Evolutionary conservation across 352 stramenopile species (phyloP).

Genomic region (Pythium brachiatum): DNA sequence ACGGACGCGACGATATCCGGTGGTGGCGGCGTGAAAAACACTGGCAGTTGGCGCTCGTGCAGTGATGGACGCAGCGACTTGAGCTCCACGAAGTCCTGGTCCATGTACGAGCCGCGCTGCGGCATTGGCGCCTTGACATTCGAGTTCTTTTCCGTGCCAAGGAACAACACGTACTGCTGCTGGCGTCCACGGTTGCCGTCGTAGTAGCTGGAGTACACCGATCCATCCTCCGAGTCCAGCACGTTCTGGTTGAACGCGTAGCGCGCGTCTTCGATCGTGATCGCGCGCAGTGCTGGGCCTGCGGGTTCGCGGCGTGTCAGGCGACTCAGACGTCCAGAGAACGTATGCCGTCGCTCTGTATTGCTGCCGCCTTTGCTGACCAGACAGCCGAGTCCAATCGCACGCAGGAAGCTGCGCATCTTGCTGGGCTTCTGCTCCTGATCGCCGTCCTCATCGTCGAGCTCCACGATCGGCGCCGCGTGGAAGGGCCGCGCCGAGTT

Average conservation of each 20-base stretch:
- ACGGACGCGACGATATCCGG: slow-evolving; percentile 10
- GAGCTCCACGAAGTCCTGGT: slow-evolving; percentile 32
- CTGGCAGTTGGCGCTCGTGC: slow-evolving; percentile 48
- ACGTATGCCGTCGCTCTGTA: background rate
- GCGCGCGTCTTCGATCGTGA: slow-evolving; percentile 28
- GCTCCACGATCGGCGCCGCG: slow-evolving; percentile 14
- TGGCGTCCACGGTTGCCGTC: slow-evolving; percentile 25
- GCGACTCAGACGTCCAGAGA: background rate
- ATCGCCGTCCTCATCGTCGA: slow-evolving; percentile 14
- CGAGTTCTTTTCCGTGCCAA: slow-evolving; percentile 48
- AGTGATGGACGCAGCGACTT: slow-evolving; percentile 54
- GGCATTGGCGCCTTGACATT: slow-evolving; percentile 47
- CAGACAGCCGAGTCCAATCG: slow-evolving; percentile 21
- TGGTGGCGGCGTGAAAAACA: slow-evolving; percentile 60
- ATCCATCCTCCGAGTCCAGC: slow-evolving; percentile 28
- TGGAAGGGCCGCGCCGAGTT: slow-evolving; percentile 15
- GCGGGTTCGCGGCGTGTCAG: background rate
- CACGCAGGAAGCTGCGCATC: slow-evolving; percentile 18
- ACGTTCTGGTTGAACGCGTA: slow-evolving; percentile 20
- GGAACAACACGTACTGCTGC: slow-evolving; percentile 59
- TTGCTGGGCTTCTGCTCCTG: slow-evolving; percentile 11
- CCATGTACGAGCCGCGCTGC: slow-evolving; percentile 31
- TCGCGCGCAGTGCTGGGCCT: slow-evolving; percentile 30
- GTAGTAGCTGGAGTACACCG: slow-evolving; percentile 51
- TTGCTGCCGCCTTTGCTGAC: slow-evolving; percentile 3